Base-by-base conservation (phyloP, 805 yeast genomes). In the Saturnispora halmiae region DNA sequence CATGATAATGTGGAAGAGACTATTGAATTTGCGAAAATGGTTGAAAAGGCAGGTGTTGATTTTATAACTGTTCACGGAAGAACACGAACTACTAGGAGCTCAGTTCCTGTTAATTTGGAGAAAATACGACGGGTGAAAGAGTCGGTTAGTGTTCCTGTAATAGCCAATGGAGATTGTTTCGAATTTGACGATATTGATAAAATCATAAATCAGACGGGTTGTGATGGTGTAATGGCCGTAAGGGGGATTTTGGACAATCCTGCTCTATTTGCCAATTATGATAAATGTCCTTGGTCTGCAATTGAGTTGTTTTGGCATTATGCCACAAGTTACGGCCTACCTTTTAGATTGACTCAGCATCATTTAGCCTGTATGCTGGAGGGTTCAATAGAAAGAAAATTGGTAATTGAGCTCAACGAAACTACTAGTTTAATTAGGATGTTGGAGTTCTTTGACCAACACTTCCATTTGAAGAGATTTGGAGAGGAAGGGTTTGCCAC, bases 101-200 rank as follows among this genome's bases (percentile, higher is more conserved):
- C 94, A 1, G 72, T 73, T 25, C 92, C 96, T 1, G 94, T 82
- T 3, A 74, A 88, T 58, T 70, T 80, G 32, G 92, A 82, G 20
- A 95, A 94, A 13, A 88, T 92, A 31, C 75, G 72, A 51, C 59
- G 62, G 8, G 70, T 92, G 13, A 75, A 77, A 44, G 70, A 71
- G 16, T 60, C 66, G n/a, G 74, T 73, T 4, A 54, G 50, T 3
- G 76, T 81, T 1, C 97, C 96, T 0, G 87, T 92, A 1, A 81
- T 92, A n/a, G 96, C 97, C 2, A 92, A 92, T 54, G 98, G 98
- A n/a, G 97, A 92, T 60, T 88, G 95, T 53, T 82, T 82, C 53
- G 55, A 72, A 0, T 61, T 77, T 19, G 63, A 67, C 14, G 95
- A 86, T 55, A 79, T 82, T n/a, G 52, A 64, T 32, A 54, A 58